Conservation (phyloP, 352 stramenopile genomes). For the Pythium apleroticum region DNA sequence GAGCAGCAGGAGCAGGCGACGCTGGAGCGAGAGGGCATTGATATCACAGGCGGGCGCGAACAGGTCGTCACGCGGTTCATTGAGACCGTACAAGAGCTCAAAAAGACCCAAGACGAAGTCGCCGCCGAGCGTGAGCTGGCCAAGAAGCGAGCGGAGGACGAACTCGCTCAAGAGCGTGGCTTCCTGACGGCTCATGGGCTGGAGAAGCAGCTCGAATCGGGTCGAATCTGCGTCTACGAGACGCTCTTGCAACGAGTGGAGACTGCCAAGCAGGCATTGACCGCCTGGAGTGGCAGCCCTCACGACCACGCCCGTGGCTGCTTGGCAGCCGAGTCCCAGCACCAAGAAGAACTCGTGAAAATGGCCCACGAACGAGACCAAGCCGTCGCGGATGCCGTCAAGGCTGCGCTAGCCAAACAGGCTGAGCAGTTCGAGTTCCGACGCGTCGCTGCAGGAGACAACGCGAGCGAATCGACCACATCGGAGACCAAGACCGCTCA, state of each 20-base stretch:
- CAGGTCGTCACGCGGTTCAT: constrained; percentile 32
- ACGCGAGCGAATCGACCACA: constrained; percentile 1
- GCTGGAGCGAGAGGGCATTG: constrained; percentile 31
- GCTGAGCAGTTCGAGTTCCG: constrained; percentile 48
- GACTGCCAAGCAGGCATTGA: constrained; percentile 2
- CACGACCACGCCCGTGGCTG: constrained; percentile 17
- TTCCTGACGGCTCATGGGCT: constrained; percentile 13
- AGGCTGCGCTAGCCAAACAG: constrained; percentile 40
- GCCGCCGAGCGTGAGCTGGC: background rate
- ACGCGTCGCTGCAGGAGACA: constrained; percentile 17
- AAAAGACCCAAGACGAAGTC: background rate
- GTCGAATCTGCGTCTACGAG: constrained; percentile 17
- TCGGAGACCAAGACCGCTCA: constrained; percentile 21
- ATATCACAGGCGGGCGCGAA: constrained; percentile 20
- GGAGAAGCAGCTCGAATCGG: background rate
- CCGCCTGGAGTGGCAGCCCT: constrained; percentile 17
- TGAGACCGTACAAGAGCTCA: constrained; percentile 5
- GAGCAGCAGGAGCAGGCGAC: constrained; percentile 34
- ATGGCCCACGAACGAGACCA: constrained; percentile 9
- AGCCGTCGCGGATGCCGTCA: constrained; percentile 3
- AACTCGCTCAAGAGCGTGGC: background rate
- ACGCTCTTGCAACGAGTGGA: constrained; percentile 8
- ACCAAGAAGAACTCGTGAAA: constrained; percentile 1
- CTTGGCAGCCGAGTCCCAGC: constrained; percentile 8
- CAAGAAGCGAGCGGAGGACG: background rate